These are phyloP conservation scores for Lupinus albus DNA, from an alignment of 306 rosid genomes.

Conservation along the genomic window DNA sequence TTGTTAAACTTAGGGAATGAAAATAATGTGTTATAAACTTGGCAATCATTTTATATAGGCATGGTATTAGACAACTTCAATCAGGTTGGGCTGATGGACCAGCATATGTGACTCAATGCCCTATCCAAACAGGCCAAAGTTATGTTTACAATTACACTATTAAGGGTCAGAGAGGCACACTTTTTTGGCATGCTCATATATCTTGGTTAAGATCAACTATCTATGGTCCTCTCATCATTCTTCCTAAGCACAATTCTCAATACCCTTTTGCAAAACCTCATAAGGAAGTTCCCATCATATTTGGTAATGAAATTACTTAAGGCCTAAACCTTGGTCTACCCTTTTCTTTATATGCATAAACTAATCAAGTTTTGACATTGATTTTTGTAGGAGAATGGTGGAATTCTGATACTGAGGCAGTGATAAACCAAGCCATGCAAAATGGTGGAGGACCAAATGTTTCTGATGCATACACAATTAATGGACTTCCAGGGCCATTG, in stretches of 20 bases:
- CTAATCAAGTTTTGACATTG: slow-evolving; percentile 13
- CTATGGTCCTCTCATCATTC: slow-evolving; percentile 67
- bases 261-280: slow-evolving; percentile 53
- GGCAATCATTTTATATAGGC: slow-evolving; percentile 50
- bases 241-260: slow-evolving; percentile 54
- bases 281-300: slow-evolving; percentile 55
- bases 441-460: slow-evolving; percentile 82
- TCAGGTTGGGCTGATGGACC: slow-evolving; percentile 58
- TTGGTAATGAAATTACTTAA: slow-evolving; percentile 38
- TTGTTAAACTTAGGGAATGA: neutral
- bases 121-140: slow-evolving; percentile 65
- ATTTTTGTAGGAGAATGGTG: slow-evolving; percentile 73
- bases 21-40: neutral
- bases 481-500: slow-evolving; percentile 75
- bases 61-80: slow-evolving; percentile 61
- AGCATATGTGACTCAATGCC: slow-evolving; percentile 70
- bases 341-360: neutral
- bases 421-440: slow-evolving; percentile 61
- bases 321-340: neutral
- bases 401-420: slow-evolving; percentile 70
- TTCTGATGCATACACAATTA: slow-evolving; percentile 76
- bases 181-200: slow-evolving; percentile 71
- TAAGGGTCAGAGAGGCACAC: slow-evolving; percentile 75
- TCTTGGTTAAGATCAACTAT: slow-evolving; percentile 71
- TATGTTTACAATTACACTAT: slow-evolving; percentile 77